Base-by-base conservation (phyloP, 768 basidiomycete species). In the Mycena albidolilacea region DNA sequence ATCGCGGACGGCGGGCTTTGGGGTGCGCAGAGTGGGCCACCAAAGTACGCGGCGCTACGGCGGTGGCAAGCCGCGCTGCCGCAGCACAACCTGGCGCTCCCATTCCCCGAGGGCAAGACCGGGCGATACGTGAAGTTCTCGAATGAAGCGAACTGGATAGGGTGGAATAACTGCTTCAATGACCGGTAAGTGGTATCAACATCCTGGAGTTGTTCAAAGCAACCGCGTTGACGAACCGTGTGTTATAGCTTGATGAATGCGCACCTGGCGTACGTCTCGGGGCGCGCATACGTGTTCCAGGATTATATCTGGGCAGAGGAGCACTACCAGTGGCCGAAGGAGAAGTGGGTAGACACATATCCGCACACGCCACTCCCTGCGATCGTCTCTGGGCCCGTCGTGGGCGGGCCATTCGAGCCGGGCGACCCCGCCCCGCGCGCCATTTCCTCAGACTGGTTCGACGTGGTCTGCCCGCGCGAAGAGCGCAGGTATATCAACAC, bases 151-250 rank as follows among this genome's bases (percentile, higher is more conserved):
- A 77, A 82, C 66, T 71, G 75, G 44, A 72, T 87, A 38, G 87
- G 87, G 9, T 87, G 87, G 86, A 88, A 88, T 74, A 89, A 89
- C 77, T 83, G 83, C 65, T 78, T 88, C 59, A 86, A 86, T 66
- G 87, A 88, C 78, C 74, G 86, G 87, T 88, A 21, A 30, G 60
- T 38, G 30, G 30, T 3, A 30, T 30, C 3, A 30, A 3, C 30
- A 4, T 30, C 30, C 30, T 30, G 30, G 30, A 3, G 30, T 30
- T 30, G 1, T 30, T 30, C 30, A 30, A 30, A 30, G 30, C 30
- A 30, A 30, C 30, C 30, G 30, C 30, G 30, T 30, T 30, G 30
- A 30, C 30, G 30, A 30, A 30, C 30, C 30, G 30, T 30, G 30
- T 30, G 30, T 72, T 54, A 7, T 35, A 69, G 19, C 19, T 50